Percentiles rank a stretch among this genome's conserved stretches.
These are phyloP conservation scores for Apiospora hydei DNA, from an alignment of 2,329 filamentous ascomycete species.

Conservation along the genomic window DNA sequence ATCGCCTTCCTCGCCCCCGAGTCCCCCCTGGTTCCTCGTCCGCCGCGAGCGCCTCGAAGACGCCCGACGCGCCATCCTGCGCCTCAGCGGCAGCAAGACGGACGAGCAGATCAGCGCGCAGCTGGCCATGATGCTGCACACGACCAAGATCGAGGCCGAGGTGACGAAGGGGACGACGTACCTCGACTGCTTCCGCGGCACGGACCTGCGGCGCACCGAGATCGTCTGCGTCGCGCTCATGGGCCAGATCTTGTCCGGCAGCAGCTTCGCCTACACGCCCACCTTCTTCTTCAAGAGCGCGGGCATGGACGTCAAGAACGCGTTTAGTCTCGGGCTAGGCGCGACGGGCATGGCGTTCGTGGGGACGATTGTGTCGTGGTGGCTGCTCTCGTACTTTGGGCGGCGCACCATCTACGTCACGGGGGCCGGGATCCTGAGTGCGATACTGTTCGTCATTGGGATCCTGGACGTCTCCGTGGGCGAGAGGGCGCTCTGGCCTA, in stretches of 20 bases:
- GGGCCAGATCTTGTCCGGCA: constrained; percentile 44
- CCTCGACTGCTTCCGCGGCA: constrained; percentile 54
- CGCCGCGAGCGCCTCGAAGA: constrained; percentile 46
- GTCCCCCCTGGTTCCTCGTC: constrained; percentile 54
- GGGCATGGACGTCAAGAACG: constrained; percentile 40
- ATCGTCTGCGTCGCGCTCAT: constrained; percentile 49
- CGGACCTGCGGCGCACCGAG: constrained; percentile 53
- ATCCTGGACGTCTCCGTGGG: constrained; percentile 52
- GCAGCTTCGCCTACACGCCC: constrained; percentile 48
- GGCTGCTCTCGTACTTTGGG: constrained; percentile 46
- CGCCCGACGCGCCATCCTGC: constrained; percentile 44
- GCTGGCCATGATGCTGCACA: constrained; percentile 54
- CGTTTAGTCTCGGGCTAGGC: constrained; percentile 44
- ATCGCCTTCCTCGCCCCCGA: constrained; percentile 52
- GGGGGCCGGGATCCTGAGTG: constrained; percentile 47
- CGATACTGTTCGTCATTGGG: constrained; percentile 47
- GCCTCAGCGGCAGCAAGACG: constrained; percentile 42
- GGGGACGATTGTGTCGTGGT: constrained; percentile 51
- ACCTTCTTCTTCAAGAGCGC: constrained; percentile 48
- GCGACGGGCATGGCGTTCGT: constrained; percentile 46
- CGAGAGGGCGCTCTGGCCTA: constrained; percentile 48
- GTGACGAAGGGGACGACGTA: constrained; percentile 51
- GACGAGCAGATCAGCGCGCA: constrained; percentile 46
- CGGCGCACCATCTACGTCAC: constrained; percentile 49
- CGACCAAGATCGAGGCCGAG: constrained; percentile 51